These are phyloP conservation scores for Terana coerulea DNA, from an alignment of 768 basidiomycete species.

Conservation along the genomic window DNA sequence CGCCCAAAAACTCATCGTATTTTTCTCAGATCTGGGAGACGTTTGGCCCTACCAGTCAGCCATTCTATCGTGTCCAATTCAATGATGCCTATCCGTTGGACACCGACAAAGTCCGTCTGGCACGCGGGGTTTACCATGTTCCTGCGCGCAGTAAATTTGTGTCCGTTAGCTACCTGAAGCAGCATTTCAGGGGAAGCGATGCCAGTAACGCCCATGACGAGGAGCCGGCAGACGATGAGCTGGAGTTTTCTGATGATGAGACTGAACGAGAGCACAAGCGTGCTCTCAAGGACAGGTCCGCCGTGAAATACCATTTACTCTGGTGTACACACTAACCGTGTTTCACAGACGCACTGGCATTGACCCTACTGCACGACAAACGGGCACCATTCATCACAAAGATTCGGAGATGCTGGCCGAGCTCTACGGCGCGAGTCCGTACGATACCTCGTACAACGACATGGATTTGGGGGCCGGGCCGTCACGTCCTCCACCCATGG, in stretches of 20 bases:
- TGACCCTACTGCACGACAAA: slow-evolving; percentile 52
- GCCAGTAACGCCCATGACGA: slow-evolving; percentile 95
- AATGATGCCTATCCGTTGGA: slow-evolving; percentile 62
- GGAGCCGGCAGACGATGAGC: slow-evolving; percentile 84
- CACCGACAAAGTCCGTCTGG: slow-evolving; percentile 46
- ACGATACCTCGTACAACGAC: slow-evolving; percentile 63
- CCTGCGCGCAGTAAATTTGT: slow-evolving; percentile 80
- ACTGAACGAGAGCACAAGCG: slow-evolving; percentile 73
- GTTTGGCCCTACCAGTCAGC: slow-evolving; percentile 89
- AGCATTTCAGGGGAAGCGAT: slow-evolving; percentile 75
- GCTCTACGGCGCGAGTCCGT: slow-evolving; percentile 54
- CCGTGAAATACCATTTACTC: slow-evolving; percentile 21
- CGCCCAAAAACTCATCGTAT: slow-evolving; percentile 14
- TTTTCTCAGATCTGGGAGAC: slow-evolving; percentile 80
- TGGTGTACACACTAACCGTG: background rate
- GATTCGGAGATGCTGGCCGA: slow-evolving; percentile 51
- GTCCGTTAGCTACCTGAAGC: slow-evolving; percentile 67
- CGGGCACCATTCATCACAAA: slow-evolving; percentile 54
- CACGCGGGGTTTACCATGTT: slow-evolving; percentile 77
- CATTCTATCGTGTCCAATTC: slow-evolving; percentile 87
- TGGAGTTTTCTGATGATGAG: slow-evolving; percentile 96
- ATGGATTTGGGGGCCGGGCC: slow-evolving; percentile 53
- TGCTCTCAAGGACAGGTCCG: slow-evolving; percentile 56
- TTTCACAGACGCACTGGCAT: slow-evolving; percentile 14
- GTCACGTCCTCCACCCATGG: slow-evolving; percentile 61